Percentiles rank a stretch among this genome's conserved stretches.
These are phyloP conservation scores for Epichloe scottii DNA, from an alignment of 2,329 filamentous ascomycete species.

Conservation along the genomic window DNA sequence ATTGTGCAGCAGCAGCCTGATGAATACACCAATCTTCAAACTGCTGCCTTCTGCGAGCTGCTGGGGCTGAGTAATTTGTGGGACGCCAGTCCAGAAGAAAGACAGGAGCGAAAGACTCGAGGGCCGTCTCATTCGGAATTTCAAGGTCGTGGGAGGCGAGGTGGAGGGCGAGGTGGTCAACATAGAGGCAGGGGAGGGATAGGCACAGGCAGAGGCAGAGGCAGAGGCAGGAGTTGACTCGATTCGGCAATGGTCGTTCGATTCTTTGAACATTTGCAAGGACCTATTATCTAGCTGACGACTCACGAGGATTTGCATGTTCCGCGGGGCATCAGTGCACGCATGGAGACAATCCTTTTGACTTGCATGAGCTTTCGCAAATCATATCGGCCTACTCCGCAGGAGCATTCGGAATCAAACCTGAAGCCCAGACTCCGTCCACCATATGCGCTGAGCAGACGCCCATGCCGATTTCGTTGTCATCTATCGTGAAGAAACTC, in stretches of 20 bases:
- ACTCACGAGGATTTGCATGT: too few species aligned
- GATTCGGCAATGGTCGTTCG: neutral
- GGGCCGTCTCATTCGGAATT: constrained; percentile 39
- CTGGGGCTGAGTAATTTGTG: constrained; percentile 66
- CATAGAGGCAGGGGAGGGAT: constrained; percentile 10
- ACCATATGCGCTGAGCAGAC: too few species aligned
- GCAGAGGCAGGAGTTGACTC: neutral
- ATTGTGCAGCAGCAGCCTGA: constrained; percentile 49
- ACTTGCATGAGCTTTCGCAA: too few species aligned
- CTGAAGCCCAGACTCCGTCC: too few species aligned
- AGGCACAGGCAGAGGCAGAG: constrained; percentile 1
- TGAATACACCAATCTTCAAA: constrained; percentile 85
- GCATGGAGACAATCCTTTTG: too few species aligned
- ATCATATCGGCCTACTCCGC: too few species aligned
- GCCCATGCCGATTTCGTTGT: too few species aligned
- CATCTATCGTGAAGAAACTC: too few species aligned
- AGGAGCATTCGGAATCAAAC: too few species aligned
- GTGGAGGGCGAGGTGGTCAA: constrained; percentile 15
- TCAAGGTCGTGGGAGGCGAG: constrained; percentile 15
- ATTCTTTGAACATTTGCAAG: neutral
- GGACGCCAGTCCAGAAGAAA: constrained; percentile 60
- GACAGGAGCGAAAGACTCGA: constrained; percentile 40
- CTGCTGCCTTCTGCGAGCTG: constrained; percentile 65
- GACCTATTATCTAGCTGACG: too few species aligned
- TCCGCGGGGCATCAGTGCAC: too few species aligned